phyloP scores from a whole-genome alignment of 2,329 filamentous ascomycete genomes.

The Xylaria hypoxylon region DNA sequence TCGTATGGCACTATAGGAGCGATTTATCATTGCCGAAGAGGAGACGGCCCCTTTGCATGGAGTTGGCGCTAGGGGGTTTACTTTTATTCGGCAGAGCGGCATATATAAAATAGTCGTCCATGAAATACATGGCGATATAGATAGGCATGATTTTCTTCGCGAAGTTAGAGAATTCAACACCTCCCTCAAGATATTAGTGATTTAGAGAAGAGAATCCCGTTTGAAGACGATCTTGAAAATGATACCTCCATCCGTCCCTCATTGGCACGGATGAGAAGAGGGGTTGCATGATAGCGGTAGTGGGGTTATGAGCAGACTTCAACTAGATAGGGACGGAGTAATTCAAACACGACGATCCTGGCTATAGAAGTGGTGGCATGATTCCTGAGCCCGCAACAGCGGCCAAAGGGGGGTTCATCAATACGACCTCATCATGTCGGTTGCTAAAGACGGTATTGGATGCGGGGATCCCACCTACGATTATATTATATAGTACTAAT shows the following conservation, averaged over 20 bases:
- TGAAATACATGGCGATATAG: not conserved
- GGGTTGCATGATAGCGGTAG: slow-evolving; percentile 15
- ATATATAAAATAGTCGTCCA: slow-evolving; percentile 6
- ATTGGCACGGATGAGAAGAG: slow-evolving; percentile 23
- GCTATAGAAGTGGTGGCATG: slow-evolving; percentile 20
- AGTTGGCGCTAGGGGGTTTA: slow-evolving; percentile 5
- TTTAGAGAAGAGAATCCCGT: not conserved
- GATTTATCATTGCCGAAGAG: not conserved
- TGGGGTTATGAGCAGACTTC: slow-evolving; percentile 22
- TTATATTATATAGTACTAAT: not conserved
- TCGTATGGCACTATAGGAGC: not conserved
- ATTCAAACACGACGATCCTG: slow-evolving; percentile 29
- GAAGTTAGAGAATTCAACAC: slow-evolving; percentile 12
- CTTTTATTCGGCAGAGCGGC: slow-evolving; percentile 2
- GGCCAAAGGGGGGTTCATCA: slow-evolving; percentile 8
- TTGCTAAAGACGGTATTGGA: slow-evolving; percentile 13
- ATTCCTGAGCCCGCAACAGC: not conserved
- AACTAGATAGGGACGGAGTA: slow-evolving; percentile 19
- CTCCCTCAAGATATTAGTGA: not conserved
- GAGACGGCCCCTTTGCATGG: not conserved
- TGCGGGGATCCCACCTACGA: slow-evolving; percentile 27
- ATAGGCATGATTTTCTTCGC: not conserved
- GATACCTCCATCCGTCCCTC: not conserved
- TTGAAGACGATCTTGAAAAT: not conserved
- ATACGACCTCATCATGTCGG: slow-evolving; percentile 31